Base-by-base conservation (phyloP, 345 rosid species). In the Litchi chinensis region DNA sequence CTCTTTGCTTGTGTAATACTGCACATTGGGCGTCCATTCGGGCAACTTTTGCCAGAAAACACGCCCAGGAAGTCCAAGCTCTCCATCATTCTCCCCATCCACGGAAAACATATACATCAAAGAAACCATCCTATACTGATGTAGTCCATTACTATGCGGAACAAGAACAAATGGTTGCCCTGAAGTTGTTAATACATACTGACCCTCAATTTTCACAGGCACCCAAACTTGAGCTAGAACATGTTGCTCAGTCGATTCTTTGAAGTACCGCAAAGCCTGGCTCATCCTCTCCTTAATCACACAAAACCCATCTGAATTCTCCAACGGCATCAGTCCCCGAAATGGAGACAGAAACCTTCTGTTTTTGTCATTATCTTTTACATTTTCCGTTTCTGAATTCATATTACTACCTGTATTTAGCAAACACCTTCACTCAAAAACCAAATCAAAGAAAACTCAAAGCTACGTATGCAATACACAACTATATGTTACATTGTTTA, bases 21-120 rank as follows among this genome's bases (percentile, higher is more conserved):
- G 96, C 32, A 95, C 99, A 76, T 95, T 89, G 1, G 99, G 99
- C 10, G 94, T 93, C 99, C 99, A 95, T 60, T 95, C 99, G 4
- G 99, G 98, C 74, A 92, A 75, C 72, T 91, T 93, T 52, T 87
- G 89, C 83, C 73, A 77, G 88, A 92, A 95, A 87, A 93, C 99
- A 48, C 99, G 97, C 16, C 99, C 99, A 8, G 99, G 99, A 77
- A 95, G 96, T 46, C 99, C 99, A 2, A 89, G 92, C 79, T 88
- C 92, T 52, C 85, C 88, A 41, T 91, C 93, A 43, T 82, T 88
- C 83, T 87, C 97, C 64, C 90, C 90, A 68, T 92, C 99, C 78
- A 88, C 87, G 54, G 96, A 87, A 75, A 95, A 95, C 90, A 85
- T 81, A 73, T 89, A 95, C 85, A 65, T 90, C 73, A 90, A 74